Evolutionary conservation across 2,329 filamentous ascomycete species (phyloP), one percentile per base, ranked within the genome.

Genomic region (Akanthomyces lecanii): DNA sequence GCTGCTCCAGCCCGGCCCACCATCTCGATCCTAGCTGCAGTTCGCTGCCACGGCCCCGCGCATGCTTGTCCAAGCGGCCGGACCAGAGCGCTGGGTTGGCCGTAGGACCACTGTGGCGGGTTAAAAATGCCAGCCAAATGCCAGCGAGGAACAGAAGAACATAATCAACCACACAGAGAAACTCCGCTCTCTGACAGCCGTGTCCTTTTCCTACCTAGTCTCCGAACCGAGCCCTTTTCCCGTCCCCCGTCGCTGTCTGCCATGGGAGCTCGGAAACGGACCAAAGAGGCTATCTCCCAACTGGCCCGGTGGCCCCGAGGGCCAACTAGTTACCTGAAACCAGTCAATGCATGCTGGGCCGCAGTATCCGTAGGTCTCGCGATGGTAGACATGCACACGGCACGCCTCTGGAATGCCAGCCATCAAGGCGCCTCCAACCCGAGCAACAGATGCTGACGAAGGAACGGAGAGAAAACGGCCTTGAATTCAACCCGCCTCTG

Each of bases 21-120:
- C 55, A 58, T 58, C 44, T 50, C 55, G 55, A 50, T 58, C 40
- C 42, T 58, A 58, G 55, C 55, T 50, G 44, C 55, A 58, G 55
- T 48, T 58, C 21, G 14, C 23, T 38, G 40, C 42, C 55, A 28
- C 55, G 33, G 44, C 21, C 42, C 44, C 36, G 55, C 28, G 28
- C 21, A 18, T 33, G 25, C 55, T 38, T 12, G n/a, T 36, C 30
- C 44, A 50, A 58, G 28, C 44, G 11, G 44, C 55, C 23, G 44
- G 44, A 57, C 54, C 54, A 47, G 36, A 45, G 54, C 28, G 40
- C 36, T 47, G 54, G 54, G 53, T 30, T 45, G 54, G 45, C 23
- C n/a, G 6, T 30, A 38, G 18, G 23, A 21, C 18, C 11, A 40
- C 36, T 5, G 23, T 28, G 11, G n/a, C 4, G 36, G n/a, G 14